A percentile compares a stretch with the other conserved stretches of the same genome.
These are phyloP conservation scores for Parathielavia hyrcaniae DNA, from an alignment of 495 filamentous ascomycete genomes.

Conservation along the genomic window DNA sequence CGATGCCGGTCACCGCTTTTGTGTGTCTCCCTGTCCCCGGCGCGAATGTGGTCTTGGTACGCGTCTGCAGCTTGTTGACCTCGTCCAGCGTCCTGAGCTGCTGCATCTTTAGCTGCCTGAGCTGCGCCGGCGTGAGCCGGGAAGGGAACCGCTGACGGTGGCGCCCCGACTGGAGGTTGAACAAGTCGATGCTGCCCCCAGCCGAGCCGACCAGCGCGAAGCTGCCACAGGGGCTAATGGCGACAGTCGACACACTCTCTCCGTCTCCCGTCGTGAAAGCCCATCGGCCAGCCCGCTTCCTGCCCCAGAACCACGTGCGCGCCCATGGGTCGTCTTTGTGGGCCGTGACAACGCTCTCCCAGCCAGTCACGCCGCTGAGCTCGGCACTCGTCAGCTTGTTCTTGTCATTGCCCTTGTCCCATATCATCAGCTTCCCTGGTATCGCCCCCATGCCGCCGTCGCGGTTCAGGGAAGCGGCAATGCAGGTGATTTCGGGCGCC, in stretches of 20 bases:
- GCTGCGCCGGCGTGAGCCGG: constrained; percentile 56
- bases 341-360: constrained; percentile 96
- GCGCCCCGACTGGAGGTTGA: constrained; percentile 88
- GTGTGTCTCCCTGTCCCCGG: constrained; percentile 61
- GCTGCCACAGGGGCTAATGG: constrained; percentile 83
- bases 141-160: constrained; percentile 82
- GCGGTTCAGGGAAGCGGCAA: constrained; percentile 83
- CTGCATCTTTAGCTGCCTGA: constrained; percentile 54
- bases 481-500: constrained; percentile 80
- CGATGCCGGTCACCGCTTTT: constrained; percentile 74
- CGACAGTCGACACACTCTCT: constrained; percentile 76
- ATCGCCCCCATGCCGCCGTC: constrained; percentile 85
- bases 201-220: constrained; percentile 89
- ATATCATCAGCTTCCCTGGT: constrained; percentile 61
- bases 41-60: constrained; percentile 36
- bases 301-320: constrained; percentile 96
- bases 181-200: constrained; percentile 80
- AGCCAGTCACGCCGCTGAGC: constrained; percentile 69
- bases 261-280: constrained; percentile 81
- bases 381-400: constrained; percentile 52
- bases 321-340: constrained; percentile 79
- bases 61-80: constrained; percentile 43
- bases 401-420: constrained; percentile 63
- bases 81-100: constrained; percentile 44
- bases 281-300: constrained; percentile 89